Evolutionary conservation across 371 early-diverging fungal species (phyloP).

Genomic region (Cokeromyces recurvatus): DNA sequence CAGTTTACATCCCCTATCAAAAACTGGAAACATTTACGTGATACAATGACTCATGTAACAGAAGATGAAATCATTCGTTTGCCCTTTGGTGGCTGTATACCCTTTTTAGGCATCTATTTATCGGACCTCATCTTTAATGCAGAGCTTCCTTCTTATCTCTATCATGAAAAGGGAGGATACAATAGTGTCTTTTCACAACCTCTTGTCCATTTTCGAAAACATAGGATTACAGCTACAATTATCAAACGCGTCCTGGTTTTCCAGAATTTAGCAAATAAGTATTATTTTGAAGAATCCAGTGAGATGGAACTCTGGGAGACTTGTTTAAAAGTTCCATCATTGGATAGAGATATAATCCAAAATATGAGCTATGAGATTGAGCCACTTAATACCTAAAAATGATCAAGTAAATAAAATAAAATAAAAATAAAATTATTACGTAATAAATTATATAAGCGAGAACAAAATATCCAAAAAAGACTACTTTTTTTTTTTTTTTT

Average conservation of each 20-base stretch:
- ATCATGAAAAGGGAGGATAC: neutral
- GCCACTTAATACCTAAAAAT: no score
- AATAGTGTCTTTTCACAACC: constrained; percentile 27
- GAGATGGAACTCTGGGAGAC: constrained; percentile 30
- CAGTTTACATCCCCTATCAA: constrained; percentile 42
- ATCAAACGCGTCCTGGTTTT: constrained; percentile 61
- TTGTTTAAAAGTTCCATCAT: constrained; percentile 26
- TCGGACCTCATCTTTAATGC: constrained; percentile 65
- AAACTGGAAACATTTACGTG: constrained; percentile 54
- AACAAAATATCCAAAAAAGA: no score
- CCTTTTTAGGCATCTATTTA: constrained; percentile 58
- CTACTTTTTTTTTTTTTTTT: no score
- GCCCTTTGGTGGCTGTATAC: constrained; percentile 57
- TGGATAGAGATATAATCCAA: constrained; percentile 28
- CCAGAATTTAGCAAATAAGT: constrained; percentile 49
- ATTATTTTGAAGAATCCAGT: constrained; percentile 40
- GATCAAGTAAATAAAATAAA: no score
- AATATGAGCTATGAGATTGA: constrained; percentile 33
- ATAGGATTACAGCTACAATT: constrained; percentile 58
- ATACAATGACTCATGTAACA: constrained; percentile 55
- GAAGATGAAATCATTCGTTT: constrained; percentile 53
- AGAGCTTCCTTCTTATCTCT: constrained; percentile 55
- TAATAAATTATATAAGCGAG: no score
- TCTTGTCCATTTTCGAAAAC: constrained; percentile 60
- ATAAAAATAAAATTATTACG: no score